Conservation (phyloP, 257 asterid species). For the Marsdenia floribunda region DNA sequence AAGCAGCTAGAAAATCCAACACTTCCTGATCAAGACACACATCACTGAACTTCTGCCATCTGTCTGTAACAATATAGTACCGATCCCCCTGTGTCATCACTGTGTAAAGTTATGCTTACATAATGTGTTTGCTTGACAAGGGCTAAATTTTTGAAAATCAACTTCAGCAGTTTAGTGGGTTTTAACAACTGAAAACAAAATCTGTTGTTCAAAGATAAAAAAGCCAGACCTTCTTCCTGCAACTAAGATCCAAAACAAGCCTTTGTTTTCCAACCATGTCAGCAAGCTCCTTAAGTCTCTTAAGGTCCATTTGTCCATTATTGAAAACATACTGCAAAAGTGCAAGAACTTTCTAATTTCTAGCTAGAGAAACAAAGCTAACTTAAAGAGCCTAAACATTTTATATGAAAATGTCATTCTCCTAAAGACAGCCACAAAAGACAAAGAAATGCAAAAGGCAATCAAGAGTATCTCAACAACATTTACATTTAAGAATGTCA, state of each 20-base stretch:
- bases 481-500: neutral
- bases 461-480: neutral
- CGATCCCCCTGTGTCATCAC: slow-evolving; percentile 46
- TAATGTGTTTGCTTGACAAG: neutral
- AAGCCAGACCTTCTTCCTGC: slow-evolving; percentile 76
- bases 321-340: slow-evolving; percentile 74
- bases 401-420: neutral
- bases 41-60: slow-evolving; percentile 93
- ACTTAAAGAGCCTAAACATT: neutral
- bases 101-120: neutral
- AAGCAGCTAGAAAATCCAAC: slow-evolving; percentile 57
- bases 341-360: slow-evolving; percentile 5
- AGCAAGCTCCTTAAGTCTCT: slow-evolving; percentile 76
- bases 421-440: neutral
- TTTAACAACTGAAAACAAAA: neutral
- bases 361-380: slow-evolving; percentile 6
- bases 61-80: slow-evolving; percentile 87
- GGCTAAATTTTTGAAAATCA: neutral
- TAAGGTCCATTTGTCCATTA: slow-evolving; percentile 74
- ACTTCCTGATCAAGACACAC: slow-evolving; percentile 71
- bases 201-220: slow-evolving; percentile 15
- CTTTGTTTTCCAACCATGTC: slow-evolving; percentile 66
- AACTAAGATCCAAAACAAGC: slow-evolving; percentile 90
- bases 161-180: neutral
- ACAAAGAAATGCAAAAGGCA: neutral